Conservation (phyloP, 2,329 filamentous ascomycete species). For the Fusarium scirpi region DNA sequence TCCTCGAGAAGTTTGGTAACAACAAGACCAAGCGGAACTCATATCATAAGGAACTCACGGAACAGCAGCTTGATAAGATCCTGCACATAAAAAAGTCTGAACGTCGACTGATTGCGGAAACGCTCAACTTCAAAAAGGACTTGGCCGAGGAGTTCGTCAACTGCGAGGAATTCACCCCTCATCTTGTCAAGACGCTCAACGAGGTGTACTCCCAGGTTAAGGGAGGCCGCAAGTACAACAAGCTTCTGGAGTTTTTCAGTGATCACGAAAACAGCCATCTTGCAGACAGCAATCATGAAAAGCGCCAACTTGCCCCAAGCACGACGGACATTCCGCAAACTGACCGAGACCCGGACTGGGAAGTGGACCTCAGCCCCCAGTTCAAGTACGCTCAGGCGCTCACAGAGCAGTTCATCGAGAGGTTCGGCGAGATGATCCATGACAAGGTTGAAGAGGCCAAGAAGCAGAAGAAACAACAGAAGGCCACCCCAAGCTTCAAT, state of each 20-base stretch:
- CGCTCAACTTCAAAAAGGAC: background rate
- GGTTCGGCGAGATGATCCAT: background rate
- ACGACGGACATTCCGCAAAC: background rate
- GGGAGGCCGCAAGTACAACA: background rate
- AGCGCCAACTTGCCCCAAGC: background rate
- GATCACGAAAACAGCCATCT: background rate
- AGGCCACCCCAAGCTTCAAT: background rate
- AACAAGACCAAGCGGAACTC: background rate
- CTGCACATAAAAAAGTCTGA: background rate
- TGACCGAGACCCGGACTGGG: background rate
- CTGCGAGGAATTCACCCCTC: background rate
- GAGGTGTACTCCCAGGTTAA: background rate
- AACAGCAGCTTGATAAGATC: conserved; percentile 2
- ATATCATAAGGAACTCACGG: background rate
- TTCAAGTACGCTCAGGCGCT: conserved; percentile 1
- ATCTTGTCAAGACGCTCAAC: conserved; percentile 12
- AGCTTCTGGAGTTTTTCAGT: background rate
- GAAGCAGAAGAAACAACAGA: background rate
- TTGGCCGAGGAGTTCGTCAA: conserved; percentile 12
- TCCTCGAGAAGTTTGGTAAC: background rate
- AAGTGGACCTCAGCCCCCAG: background rate
- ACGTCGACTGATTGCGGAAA: background rate
- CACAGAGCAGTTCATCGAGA: background rate
- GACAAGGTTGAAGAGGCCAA: background rate
- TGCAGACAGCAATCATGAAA: background rate